Percentiles rank a stretch among this genome's conserved stretches.
Evolutionary conservation across 192 early-diverging fungal species (phyloP).

Genomic region (Podila epigama): DNA sequence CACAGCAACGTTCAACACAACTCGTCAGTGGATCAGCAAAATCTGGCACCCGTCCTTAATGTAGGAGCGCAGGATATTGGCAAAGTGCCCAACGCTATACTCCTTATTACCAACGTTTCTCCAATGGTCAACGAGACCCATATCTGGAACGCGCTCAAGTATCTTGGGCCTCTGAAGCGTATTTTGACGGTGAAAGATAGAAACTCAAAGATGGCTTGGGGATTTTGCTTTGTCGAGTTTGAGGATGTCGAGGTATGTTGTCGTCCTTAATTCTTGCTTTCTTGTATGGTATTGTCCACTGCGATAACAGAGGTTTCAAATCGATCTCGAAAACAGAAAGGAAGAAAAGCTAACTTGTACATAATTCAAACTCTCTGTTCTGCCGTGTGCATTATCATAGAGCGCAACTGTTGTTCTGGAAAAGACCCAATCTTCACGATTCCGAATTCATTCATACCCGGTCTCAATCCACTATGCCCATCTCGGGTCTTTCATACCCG

Average conservation of each 20-base stretch:
- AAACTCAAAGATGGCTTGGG: conserved; percentile 62
- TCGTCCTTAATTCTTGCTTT: too few relatives aligned
- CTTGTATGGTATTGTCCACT: too few relatives aligned
- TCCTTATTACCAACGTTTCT: conserved; percentile 68
- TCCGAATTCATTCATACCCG: conserved; percentile 48
- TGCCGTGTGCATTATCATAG: conserved; percentile 11
- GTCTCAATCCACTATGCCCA: conserved; percentile 63
- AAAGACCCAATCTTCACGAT: conserved; percentile 21
- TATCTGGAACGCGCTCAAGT: conserved; percentile 44
- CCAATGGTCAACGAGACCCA: conserved; percentile 65
- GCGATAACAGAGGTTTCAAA: too few relatives aligned
- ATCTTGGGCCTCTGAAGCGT: conserved; percentile 41
- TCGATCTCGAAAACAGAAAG: too few relatives aligned
- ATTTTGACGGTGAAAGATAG: conserved; percentile 66
- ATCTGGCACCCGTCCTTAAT: conserved; percentile 49
- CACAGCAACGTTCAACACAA: neutral
- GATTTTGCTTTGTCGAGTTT: conserved; percentile 72
- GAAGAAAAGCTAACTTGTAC: too few relatives aligned
- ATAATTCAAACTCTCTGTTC: neutral
- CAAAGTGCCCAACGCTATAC: conserved; percentile 53
- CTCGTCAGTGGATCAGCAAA: neutral
- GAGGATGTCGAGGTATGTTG: conserved; percentile 53
- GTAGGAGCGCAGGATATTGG: conserved; percentile 68
- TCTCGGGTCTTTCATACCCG: conserved; percentile 64
- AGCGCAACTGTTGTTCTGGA: conserved; percentile 43